Conservation (phyloP, 2,329 filamentous ascomycete species). For the Pestalotiopsis sp. region DNA sequence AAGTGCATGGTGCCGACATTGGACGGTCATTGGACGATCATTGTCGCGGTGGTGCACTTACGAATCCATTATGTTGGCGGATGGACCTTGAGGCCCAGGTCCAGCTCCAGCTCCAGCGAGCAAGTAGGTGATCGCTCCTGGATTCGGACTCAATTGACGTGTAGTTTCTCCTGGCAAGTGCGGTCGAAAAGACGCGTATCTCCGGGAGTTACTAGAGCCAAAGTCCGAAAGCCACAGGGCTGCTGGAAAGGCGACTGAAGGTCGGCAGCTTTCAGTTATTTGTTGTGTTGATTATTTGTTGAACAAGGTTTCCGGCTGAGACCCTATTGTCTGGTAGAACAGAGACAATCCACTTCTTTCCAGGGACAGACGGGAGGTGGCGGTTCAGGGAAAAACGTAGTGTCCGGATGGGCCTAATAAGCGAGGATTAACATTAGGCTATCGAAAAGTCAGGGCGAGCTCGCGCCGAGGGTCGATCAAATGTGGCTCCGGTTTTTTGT, state of each 20-base stretch:
- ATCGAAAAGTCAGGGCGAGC: neutral
- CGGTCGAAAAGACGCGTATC: neutral
- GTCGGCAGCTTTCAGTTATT: neutral
- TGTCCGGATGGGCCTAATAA: neutral
- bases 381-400: neutral
- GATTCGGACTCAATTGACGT: neutral
- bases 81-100: slow-evolving; percentile 30
- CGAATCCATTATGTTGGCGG: slow-evolving; percentile 36
- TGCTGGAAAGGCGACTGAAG: neutral
- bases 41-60: slow-evolving; percentile 22
- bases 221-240: neutral
- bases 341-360: neutral
- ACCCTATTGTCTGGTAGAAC: neutral
- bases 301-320: neutral
- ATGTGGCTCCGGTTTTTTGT: neutral
- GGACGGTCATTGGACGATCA: neutral
- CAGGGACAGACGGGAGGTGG: neutral
- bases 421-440: neutral
- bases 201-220: neutral
- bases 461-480: neutral
- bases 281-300: neutral
- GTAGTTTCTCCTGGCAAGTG: neutral
- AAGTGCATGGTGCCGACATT: neutral
- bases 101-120: slow-evolving; percentile 18
- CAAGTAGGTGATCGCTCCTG: slow-evolving; percentile 13